Evolutionary conservation across 257 asterid species (phyloP), one percentile per base, ranked within the genome.

Genomic region (Solanum chmielewskii): DNA sequence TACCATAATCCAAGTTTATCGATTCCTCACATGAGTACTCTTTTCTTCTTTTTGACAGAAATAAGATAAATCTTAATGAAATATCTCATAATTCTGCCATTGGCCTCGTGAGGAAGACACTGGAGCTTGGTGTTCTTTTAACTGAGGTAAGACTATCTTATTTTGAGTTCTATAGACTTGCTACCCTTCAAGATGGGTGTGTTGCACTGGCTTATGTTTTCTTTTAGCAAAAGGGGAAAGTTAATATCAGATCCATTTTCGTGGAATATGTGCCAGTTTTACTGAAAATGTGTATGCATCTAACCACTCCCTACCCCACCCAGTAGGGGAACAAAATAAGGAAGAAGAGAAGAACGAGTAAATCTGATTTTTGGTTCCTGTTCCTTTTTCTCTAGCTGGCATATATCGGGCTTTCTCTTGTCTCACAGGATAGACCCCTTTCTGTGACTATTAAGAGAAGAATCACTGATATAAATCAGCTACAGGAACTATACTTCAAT

Each of bases 71-170:
- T 90, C 97, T 95, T 27, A 97, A 97, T 39, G 99, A 95, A 89
- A 97, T 97, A 87, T 97, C 99, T 29, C 99, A 97, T 75, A 93
- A 95, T 88, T 97, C 99, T 89, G 99, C 99, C 44, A 95, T 94
- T 42, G 99, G 99, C 75, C 99, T 97, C 49, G 92, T 95, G 89
- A 88, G 87, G 85, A 94, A 94, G 91, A 93, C 91, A 74, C 90
- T 95, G 94, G 92, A 91, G 91, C 74, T 90, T 11, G 99, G 99
- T 29, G 96, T 97, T 90, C 98, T 97, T 83, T 92, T 97, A 62
- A 92, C 96, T 25, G 99, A 95, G 99, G 99, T 97, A 91, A 83
- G 89, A n/a, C 29, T 85, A 31, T 47, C 66, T 60, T 31, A 71
- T n/a, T 37, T 90, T 86, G 25, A 83, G 42, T 52, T 27, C 77